phyloP scores from a whole-genome alignment of 768 basidiomycete genomes.

The Boletus tomentosulus region DNA sequence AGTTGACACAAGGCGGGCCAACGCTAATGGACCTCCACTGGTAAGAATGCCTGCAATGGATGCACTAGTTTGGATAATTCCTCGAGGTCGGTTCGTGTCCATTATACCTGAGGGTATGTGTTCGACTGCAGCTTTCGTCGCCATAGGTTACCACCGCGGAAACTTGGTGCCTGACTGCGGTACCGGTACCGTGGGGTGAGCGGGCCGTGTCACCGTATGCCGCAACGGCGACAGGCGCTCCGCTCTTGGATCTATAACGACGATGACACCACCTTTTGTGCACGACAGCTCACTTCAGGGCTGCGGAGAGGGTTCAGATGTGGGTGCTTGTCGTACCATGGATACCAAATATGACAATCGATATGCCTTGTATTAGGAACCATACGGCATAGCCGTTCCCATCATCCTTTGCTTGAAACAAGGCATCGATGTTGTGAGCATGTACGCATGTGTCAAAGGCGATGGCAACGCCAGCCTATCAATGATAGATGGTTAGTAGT shows the following conservation, averaged over 20 bases:
- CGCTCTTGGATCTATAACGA: neutral
- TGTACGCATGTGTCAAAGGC: neutral
- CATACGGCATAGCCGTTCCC: slow-evolving; percentile 20
- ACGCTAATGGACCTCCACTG: neutral
- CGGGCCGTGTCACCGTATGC: neutral
- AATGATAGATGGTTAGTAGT: slow-evolving; percentile 2
- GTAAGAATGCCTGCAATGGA: neutral
- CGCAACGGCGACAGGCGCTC: slow-evolving; percentile 16
- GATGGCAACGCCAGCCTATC: neutral
- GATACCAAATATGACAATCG: slow-evolving; percentile 17
- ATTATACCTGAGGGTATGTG: slow-evolving; percentile 3
- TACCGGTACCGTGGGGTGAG: slow-evolving; percentile 27
- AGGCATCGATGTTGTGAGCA: slow-evolving; percentile 1
- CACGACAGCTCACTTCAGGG: slow-evolving; percentile 4
- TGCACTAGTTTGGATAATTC: slow-evolving; percentile 4
- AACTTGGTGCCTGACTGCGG: slow-evolving; percentile 11
- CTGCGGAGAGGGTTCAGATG: slow-evolving; percentile 10
- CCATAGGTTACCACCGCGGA: slow-evolving; percentile 17
- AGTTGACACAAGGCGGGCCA: neutral
- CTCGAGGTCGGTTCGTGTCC: slow-evolving; percentile 2
- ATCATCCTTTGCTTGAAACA: slow-evolving; percentile 7
- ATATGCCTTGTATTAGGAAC: slow-evolving; percentile 25
- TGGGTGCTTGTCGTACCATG: slow-evolving; percentile 13
- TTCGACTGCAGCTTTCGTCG: slow-evolving; percentile 7
- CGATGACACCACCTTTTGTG: neutral